Base-by-base conservation (phyloP, 1,284 basidiomycete genomes). In the Austropuccinia psidii region DNA sequence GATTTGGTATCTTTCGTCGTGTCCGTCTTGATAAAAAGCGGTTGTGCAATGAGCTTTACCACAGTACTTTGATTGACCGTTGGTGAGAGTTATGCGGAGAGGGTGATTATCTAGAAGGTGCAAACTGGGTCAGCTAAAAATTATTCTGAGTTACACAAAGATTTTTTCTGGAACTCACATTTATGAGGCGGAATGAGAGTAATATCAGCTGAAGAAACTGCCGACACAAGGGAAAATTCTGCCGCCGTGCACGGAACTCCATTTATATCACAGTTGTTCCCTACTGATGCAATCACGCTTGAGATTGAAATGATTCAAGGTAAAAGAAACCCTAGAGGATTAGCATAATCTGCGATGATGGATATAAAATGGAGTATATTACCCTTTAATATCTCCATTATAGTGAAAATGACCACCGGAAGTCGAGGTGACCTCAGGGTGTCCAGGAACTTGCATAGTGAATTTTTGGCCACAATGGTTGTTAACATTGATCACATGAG, bases 391-490 rank as follows among this genome's bases (percentile, higher is more conserved):
- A 50, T 70, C 68, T 9, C 68, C 68, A 35, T 61, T 17, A 49
- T 58, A 70, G 4, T 27, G 15, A 33, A 24, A 70, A 49, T 31
- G 33, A 35, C 68, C 68, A 21, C 54, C 68, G 7, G 43, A 54
- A 7, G 11, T 24, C 33, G 45, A 52, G 62, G 29, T 35, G 31
- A 66, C 49, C 19, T 35, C 52, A 2, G 21, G 33, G 31, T 29
- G 45, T 21, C 68, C 57, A 24, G 55, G 68, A 52, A 70, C 39
- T 49, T 70, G 68, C 68, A 70, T 70, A 6, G 57, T 60, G 19
- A 57, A 58, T 19, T 57, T n/a, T 33, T 43, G 31, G 6, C 47
- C 24, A 52, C 68, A 70, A 27, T 60, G 60, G 24, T 70, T 70
- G 39, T 49, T 57, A n/a, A 70, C 62, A 21, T 21, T 31, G 15